These are phyloP conservation scores for Wallacemonas sp. DNA, from an alignment of 208 protist species.

Conservation along the genomic window DNA sequence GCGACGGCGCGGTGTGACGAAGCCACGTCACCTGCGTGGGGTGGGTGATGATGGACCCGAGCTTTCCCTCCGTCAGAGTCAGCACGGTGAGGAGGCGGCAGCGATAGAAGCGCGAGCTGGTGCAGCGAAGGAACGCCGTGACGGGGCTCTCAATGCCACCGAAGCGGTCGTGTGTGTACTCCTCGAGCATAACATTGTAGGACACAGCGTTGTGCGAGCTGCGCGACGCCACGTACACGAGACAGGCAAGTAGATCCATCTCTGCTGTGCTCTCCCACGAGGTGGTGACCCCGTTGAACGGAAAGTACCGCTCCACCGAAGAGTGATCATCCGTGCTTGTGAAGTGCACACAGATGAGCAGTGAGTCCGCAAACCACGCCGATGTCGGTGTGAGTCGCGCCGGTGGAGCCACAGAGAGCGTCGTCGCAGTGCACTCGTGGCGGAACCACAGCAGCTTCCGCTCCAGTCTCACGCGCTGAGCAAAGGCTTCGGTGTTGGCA, in stretches of 20 bases:
- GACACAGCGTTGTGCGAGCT: constrained; percentile 20
- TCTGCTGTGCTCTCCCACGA: constrained; percentile 80
- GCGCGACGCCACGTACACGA: constrained; percentile 56
- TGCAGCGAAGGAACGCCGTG: constrained; percentile 42
- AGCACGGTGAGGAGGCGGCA: constrained; percentile 3
- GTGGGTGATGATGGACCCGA: neutral
- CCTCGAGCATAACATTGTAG: constrained; percentile 33
- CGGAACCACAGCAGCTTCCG: constrained; percentile 2
- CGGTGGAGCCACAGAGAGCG: neutral
- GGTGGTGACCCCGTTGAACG: constrained; percentile 42
- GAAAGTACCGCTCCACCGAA: constrained; percentile 41
- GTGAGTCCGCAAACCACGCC: constrained; percentile 26
- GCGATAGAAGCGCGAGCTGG: constrained; percentile 37
- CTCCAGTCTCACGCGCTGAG: neutral
- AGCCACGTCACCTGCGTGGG: constrained; percentile 12
- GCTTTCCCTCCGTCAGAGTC: neutral
- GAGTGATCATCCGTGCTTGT: constrained; percentile 18
- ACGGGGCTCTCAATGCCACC: constrained; percentile 30
- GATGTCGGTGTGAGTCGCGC: neutral
- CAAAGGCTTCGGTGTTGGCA: no score
- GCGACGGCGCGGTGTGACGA: neutral
- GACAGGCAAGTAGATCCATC: constrained; percentile 76
- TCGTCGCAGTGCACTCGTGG: neutral
- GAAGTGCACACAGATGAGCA: constrained; percentile 33
- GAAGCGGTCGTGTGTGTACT: constrained; percentile 66